Base-by-base conservation (phyloP, 176 grass and related monocot genomes). In the Thinopyrum elongatum region DNA sequence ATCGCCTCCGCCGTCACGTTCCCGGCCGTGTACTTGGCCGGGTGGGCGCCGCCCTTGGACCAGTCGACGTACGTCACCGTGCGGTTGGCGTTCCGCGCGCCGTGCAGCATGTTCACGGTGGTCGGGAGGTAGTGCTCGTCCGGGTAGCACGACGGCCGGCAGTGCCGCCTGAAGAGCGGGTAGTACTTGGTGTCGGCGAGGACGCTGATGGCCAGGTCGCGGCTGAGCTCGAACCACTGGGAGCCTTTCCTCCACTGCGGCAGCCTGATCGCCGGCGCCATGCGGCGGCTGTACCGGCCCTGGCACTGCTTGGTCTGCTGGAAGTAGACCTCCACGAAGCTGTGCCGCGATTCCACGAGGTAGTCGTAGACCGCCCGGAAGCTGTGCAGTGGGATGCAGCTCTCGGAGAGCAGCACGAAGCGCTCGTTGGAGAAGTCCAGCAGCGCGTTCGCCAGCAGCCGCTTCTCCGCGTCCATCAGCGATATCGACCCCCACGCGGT, bases 401-500 rank as follows among this genome's bases (percentile, higher is more conserved):
- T 98, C 86, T 98, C 95, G 0, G 95, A 98, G 21, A 98, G 85
- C 2, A 98, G 93, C 8, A 98, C 86, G 80, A 98, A 98, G 14
- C 95, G 93, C 88, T 98, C 95, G 86, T 95, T 94, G 17, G 93
- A 94, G 91, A 98, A 90, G 80, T 95, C 95, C 0, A 98, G 88
- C 53, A 98, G 71, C 35, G 95, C 91, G 86, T 98, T 98, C 84
- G 91, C 95, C 1, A 98, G 82, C 44, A 98, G 82, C 26, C 95
- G 87, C 91, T 88, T 95, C 91, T 98, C 95, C 2, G 91, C 93
- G 85, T 98, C 95, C 87, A 98, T 64, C 12, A 98, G 87, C 27
- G 95, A 76, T 76, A 98, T 80, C 4, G 86, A 90, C 4, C 95
- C 91, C 95, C 93, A 98, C 14, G 69, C 76, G 15, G 87, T 68